Evolutionary conservation across 345 rosid genomes (phyloP), one percentile per base, ranked within the genome.

Genomic region (Luvunga scandens): DNA sequence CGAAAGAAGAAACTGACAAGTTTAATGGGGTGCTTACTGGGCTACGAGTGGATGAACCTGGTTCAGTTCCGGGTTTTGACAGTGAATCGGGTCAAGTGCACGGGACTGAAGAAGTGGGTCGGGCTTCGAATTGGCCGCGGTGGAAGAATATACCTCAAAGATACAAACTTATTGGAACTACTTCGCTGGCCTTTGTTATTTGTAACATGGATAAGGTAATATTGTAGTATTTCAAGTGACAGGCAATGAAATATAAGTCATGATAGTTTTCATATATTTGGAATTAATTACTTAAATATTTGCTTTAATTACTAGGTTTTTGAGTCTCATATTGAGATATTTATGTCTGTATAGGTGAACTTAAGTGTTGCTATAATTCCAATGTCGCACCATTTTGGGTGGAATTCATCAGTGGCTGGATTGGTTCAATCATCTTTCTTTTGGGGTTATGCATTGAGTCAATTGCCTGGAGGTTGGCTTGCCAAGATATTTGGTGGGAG

Each of bases 391-490:
- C 97, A 90, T 81, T 93, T 92, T 68, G 99, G 98, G 71, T 93
- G 94, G 98, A 93, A 84, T 85, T 80, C 98, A 38, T 89, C 99
- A 4, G 83, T 86, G 45, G 98, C 98, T 6, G 99, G 99, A 1
- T 80, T 92, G 82, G 99, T 93, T 72, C 97, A 93, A 83, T 95
- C 98, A 2, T 95, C 98, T 0, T 95, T 95, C 90, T 95, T 95
- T 77, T 93, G 94, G 97, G 98, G 98, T 30, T 95, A 95, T 82
- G 98, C 99, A 0, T 81, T 95, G 89, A 95, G 98, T 78, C 99
- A 95, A 82, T 87, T 92, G 85, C 97, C 98, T 22, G 97, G 98
- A 25, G 98, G 97, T 66, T 95, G 98, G 99, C 93, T 93, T 77
- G 80, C 99, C 71, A 95, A 92, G 90, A 80, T 88, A 78, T 91